These are phyloP conservation scores for Perkinsus olseni DNA, from an alignment of 169 alveolate species.

Conservation along the genomic window DNA sequence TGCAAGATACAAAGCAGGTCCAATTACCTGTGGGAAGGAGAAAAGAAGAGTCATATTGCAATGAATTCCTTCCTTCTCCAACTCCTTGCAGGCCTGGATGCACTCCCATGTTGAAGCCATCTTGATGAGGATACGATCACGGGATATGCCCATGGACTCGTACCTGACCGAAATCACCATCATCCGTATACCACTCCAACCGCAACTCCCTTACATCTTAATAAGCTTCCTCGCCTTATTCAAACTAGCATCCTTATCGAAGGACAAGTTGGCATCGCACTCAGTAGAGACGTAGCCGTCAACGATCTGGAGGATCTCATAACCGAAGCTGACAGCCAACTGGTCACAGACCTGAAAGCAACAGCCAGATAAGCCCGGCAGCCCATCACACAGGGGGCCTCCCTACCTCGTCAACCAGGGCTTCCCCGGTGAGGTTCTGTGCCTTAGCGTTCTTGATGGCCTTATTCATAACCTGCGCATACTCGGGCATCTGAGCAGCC, in stretches of 20 bases:
- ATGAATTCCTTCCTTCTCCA: conserved; percentile 54
- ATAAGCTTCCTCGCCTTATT: conserved; percentile 46
- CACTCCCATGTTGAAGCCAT: conserved; percentile 81
- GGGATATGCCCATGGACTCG: conserved; percentile 48
- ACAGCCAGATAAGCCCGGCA: background rate
- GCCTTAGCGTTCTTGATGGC: conserved; percentile 30
- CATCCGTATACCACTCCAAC: background rate
- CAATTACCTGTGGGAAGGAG: conserved; percentile 9
- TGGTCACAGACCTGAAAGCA: conserved; percentile 32
- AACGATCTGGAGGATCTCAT: conserved; percentile 51
- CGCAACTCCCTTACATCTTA: background rate
- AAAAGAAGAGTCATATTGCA: conserved; percentile 70
- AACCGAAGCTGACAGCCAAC: conserved; percentile 58
- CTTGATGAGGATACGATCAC: conserved; percentile 58
- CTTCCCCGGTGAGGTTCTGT: background rate
- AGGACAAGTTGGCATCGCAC: conserved; percentile 64
- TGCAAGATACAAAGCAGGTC: background rate
- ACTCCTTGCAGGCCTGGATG: conserved; percentile 58
- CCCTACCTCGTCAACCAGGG: conserved; percentile 1
- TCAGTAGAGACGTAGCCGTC: conserved; percentile 72
- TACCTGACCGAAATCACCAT: conserved; percentile 25
- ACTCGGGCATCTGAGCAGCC: conserved; percentile 46
- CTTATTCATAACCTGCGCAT: conserved; percentile 22
- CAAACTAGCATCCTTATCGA: conserved; percentile 48
- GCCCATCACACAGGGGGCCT: background rate